Evolutionary conservation across 768 basidiomycete genomes (phyloP).

Genomic region (Boletus sp.): DNA sequence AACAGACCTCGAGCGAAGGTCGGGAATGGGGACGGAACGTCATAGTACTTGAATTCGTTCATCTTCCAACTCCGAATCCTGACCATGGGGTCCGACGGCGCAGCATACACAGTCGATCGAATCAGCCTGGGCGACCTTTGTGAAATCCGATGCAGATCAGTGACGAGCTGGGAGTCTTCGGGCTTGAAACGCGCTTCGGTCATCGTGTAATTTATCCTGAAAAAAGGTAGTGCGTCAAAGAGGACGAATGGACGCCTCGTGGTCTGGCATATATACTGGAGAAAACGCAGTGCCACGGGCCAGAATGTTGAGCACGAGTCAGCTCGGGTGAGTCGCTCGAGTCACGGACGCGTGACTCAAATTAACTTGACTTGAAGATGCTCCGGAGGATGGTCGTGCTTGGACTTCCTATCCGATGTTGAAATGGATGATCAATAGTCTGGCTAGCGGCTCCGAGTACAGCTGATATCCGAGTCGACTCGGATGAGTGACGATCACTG

Average conservation of each 20-base stretch:
- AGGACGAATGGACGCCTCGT: background rate
- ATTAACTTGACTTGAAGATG: background rate
- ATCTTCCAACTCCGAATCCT: constrained; percentile 89
- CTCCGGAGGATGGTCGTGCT: too few relatives aligned
- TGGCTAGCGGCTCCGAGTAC: too few relatives aligned
- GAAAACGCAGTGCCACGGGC: background rate
- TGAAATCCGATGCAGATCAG: constrained; percentile 50
- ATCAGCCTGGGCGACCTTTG: constrained; percentile 63
- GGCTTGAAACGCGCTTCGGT: constrained; percentile 19
- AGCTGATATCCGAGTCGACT: too few relatives aligned
- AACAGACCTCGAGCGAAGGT: constrained; percentile 94
- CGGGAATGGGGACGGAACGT: constrained; percentile 87
- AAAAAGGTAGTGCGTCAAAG: constrained; percentile 1
- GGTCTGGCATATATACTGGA: constrained; percentile 17
- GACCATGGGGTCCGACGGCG: constrained; percentile 55
- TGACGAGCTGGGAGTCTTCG: constrained; percentile 61
- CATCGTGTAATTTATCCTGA: constrained; percentile 16
- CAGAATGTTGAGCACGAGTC: constrained; percentile 7
- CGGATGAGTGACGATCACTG: too few relatives aligned
- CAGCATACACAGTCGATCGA: constrained; percentile 52
- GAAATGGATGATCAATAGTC: too few relatives aligned
- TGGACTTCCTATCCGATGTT: too few relatives aligned
- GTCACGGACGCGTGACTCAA: constrained; percentile 3
- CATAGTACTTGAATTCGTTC: constrained; percentile 94
- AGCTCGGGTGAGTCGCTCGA: background rate